Percentiles rank a stretch among this genome's conserved stretches.
Conservation (phyloP, 2,329 filamentous ascomycete species). For the Arthrobotrys iridis region DNA sequence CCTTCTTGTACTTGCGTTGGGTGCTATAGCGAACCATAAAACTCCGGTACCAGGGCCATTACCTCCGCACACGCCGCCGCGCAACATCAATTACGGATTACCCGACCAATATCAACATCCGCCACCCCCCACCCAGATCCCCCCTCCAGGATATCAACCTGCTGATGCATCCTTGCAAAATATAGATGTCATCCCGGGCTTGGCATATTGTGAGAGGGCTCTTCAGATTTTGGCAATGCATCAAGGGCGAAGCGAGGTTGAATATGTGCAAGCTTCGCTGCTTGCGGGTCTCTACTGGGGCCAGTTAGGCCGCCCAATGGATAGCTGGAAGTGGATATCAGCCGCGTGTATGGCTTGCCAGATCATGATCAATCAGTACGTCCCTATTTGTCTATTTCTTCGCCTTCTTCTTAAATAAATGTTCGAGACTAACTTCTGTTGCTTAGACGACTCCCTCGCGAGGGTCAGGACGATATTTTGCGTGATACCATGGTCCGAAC, state of each 20-base stretch:
- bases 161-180: constrained; percentile 67
- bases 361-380: constrained; percentile 70
- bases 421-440: neutral
- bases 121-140: constrained; percentile 60
- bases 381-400: constrained; percentile 2
- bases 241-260: constrained; percentile 79
- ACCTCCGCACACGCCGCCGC: constrained; percentile 64
- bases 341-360: constrained; percentile 71
- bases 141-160: constrained; percentile 63
- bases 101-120: constrained; percentile 47
- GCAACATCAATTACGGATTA: constrained; percentile 50
- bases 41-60: constrained; percentile 61
- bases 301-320: constrained; percentile 84
- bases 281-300: constrained; percentile 89
- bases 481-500: constrained; percentile 77
- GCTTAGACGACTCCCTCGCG: constrained; percentile 59
- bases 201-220: constrained; percentile 88
- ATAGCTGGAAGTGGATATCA: constrained; percentile 79
- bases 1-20: constrained; percentile 82
- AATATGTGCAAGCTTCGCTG: constrained; percentile 84
- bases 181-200: constrained; percentile 84
- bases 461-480: constrained; percentile 62
- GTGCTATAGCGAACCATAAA: constrained; percentile 76
- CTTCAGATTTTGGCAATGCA: constrained; percentile 86
- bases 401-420: neutral